Conservation (phyloP, 148 eudicot species). For the Silene uniflora region DNA sequence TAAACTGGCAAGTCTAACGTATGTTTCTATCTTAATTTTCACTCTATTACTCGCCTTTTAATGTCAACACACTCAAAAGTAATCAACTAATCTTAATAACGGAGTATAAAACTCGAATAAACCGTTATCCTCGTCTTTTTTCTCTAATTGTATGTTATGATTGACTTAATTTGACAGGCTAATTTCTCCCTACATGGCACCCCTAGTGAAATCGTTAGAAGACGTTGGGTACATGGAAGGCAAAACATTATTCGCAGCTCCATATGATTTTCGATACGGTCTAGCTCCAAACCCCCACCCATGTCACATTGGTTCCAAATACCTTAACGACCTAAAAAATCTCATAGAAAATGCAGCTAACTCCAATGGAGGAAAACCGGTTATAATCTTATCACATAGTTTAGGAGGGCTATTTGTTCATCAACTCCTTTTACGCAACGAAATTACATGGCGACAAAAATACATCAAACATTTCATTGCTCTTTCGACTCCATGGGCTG, state of each 20-base stretch:
- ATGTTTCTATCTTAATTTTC: too few relatives aligned
- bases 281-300: constrained; percentile 65
- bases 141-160: neutral
- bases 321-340: constrained; percentile 54
- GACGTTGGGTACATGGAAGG: constrained; percentile 56
- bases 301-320: constrained; percentile 47
- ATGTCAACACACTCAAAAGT: too few relatives aligned
- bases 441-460: constrained; percentile 56
- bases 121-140: neutral
- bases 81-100: too few relatives aligned
- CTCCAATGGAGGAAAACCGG: constrained; percentile 57
- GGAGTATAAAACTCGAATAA: too few relatives aligned
- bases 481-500: constrained; percentile 85
- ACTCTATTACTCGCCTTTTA: too few relatives aligned
- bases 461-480: constrained; percentile 76
- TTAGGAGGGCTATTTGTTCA: constrained; percentile 74
- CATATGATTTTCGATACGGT: constrained; percentile 92
- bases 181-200: constrained; percentile 64
- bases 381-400: constrained; percentile 73
- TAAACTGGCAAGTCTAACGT: too few relatives aligned
- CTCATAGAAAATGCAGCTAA: constrained; percentile 58
- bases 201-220: constrained; percentile 59
- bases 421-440: constrained; percentile 56
- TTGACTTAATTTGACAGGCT: constrained; percentile 32
- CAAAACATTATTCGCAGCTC: constrained; percentile 74